Conservation (phyloP, 805 yeast species). For the Metschnikowia santaceciliae region DNA sequence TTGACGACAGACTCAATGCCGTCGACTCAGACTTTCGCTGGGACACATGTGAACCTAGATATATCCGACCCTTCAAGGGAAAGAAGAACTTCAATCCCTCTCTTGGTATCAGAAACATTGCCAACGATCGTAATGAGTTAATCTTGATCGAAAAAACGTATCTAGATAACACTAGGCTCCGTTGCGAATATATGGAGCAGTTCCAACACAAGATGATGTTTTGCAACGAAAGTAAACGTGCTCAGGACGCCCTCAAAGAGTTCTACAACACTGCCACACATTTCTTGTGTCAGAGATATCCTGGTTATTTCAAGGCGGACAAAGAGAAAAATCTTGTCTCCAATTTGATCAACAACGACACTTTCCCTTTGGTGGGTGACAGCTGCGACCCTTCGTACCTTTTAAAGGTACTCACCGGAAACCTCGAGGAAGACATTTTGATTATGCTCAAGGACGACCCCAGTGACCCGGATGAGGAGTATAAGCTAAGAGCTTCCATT, state of each 20-base stretch:
- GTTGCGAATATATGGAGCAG: conserved; percentile 30
- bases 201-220: conserved; percentile 24
- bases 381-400: conserved; percentile 19
- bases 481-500: conserved; percentile 51
- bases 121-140: conserved; percentile 47
- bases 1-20: conserved; percentile 6
- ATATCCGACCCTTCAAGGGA: conserved; percentile 34
- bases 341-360: conserved; percentile 41
- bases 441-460: conserved; percentile 45
- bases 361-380: conserved; percentile 26
- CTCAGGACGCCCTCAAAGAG: conserved; percentile 42
- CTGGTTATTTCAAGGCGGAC: conserved; percentile 43
- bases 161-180: conserved; percentile 37
- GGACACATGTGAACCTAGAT: conserved; percentile 45
- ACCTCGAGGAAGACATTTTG: conserved; percentile 63
- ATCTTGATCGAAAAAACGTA: conserved; percentile 62
- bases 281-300: conserved; percentile 47
- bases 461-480: conserved; percentile 46
- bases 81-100: conserved; percentile 34
- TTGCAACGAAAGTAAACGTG: conserved; percentile 18
- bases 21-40: conserved; percentile 11
- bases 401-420: conserved; percentile 24
- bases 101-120: conserved; percentile 31
- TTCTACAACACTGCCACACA: conserved; percentile 41
- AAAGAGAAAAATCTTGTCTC: conserved; percentile 19